Base-by-base conservation (phyloP, 495 filamentous ascomycete genomes). In the Durotheca rogersii region DNA sequence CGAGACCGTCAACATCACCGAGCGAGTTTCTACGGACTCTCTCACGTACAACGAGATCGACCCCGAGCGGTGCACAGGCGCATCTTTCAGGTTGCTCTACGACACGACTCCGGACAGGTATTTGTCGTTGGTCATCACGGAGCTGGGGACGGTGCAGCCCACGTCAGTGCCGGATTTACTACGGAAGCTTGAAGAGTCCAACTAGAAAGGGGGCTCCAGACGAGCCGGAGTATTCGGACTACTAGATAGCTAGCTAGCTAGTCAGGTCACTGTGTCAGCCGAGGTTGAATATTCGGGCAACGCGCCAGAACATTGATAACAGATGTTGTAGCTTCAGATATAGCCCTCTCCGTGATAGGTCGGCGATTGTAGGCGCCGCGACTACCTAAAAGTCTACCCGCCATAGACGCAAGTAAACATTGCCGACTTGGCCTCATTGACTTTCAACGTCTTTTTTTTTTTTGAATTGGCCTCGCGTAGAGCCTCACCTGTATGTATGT, bases 1-100 rank as follows among this genome's bases (percentile, higher is more conserved):
- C 66, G 92, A 98, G 75, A 90, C 86, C 2, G 82, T 98, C 72
- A 98, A 97, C 67, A 95, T 96, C 69, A 91, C 88, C 16, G 93
- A 96, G 57, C 82, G 85, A 43, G 89, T 95, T 3, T 86, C 89
- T 6, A 80, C 94, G 0, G 93, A 96, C 68, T 87, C 87, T 25
- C 90, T 98, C 53, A 90, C 93, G 16, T 83, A 85, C 41, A 97
- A 98, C 67, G 93, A 98, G 73, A 84, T 96, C 48, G 90, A 84
- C 19, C 79, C 80, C 0, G 73, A 76, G 51, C 55, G 68, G 16
- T 66, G 66, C 58, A 65, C 72, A 10, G 58, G 64, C 32, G 84
- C 89, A 60, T 72, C 88, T 5, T 81, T 93, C 48, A 89, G 95
- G 59, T 74, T 95, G 52, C 81, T 96, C 78, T 96, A 90, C 58